phyloP scores from a whole-genome alignment of 345 rosid genomes.

The Arabidopsis suecica region DNA sequence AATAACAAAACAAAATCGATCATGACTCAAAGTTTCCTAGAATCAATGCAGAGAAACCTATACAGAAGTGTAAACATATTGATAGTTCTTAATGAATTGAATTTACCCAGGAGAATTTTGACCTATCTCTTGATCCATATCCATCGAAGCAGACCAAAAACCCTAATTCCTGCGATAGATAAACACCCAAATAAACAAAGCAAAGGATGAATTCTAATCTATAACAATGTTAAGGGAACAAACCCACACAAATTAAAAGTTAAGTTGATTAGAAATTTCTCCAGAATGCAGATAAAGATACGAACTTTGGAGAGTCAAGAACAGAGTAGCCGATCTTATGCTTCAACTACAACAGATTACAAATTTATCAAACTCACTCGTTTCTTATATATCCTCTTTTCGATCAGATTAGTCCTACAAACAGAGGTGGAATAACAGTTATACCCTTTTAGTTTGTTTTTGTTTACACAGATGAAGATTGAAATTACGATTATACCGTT shows the following conservation, averaged over 20 bases:
- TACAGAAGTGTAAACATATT: slow-evolving; percentile 5
- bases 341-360: not conserved
- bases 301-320: slow-evolving; percentile 2
- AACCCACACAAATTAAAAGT: not conserved
- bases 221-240: not conserved
- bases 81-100: not conserved
- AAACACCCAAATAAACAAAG: not conserved
- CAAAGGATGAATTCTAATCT: not conserved
- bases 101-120: slow-evolving; percentile 33
- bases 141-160: slow-evolving; percentile 27
- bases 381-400: not conserved
- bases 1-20: slow-evolving; percentile 1
- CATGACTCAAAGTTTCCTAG: not conserved
- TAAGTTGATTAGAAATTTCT: not conserved
- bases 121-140: slow-evolving; percentile 35
- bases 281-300: not conserved
- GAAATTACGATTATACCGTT: slow-evolving; percentile 26
- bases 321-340: slow-evolving; percentile 14
- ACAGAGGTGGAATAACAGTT: not conserved
- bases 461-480: not conserved
- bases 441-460: slow-evolving; percentile 17
- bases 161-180: slow-evolving; percentile 35
- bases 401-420: not conserved
- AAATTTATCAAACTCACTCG: not conserved
- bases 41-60: slow-evolving; percentile 15